These are phyloP conservation scores for Phytophthora sojae DNA, from an alignment of 352 stramenopile species.

Conservation along the genomic window DNA sequence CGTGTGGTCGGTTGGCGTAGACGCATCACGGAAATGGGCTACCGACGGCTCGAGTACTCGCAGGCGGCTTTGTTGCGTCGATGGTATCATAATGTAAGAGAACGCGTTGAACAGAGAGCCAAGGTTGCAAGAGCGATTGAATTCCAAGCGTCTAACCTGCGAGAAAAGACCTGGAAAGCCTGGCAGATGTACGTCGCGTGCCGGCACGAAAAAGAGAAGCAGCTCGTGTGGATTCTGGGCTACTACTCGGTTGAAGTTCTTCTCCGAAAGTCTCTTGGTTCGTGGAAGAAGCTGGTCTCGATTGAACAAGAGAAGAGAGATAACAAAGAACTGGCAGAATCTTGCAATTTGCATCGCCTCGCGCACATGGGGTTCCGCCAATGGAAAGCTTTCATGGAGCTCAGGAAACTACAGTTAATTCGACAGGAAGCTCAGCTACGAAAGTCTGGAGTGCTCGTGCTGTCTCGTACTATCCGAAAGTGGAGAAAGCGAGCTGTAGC, in stretches of 20 bases:
- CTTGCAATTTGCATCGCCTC: conserved; percentile 25
- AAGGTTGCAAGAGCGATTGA: not conserved
- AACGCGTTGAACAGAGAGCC: conserved; percentile 14
- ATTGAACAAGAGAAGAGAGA: conserved; percentile 6
- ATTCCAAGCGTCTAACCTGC: conserved; percentile 14
- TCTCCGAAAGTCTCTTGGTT: conserved; percentile 26
- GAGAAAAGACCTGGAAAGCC: conserved; percentile 17
- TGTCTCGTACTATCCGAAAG: conserved; percentile 28
- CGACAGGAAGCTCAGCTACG: not conserved
- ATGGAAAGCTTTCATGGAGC: conserved; percentile 24
- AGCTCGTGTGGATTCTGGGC: conserved; percentile 31
- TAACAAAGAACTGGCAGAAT: conserved; percentile 11
- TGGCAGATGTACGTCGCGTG: conserved; percentile 33
- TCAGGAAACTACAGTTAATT: conserved; percentile 4
- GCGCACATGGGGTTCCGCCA: conserved; percentile 3
- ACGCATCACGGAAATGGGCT: conserved; percentile 11
- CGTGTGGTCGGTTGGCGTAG: conserved; percentile 21
- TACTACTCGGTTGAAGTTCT: conserved; percentile 43
- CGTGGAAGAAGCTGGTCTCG: conserved; percentile 28
- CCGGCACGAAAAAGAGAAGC: conserved; percentile 35
- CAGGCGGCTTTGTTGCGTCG: conserved; percentile 1
- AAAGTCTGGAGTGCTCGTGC: not conserved
- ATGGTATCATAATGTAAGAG: conserved; percentile 15
- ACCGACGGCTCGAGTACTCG: conserved; percentile 9
- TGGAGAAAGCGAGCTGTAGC: conserved; percentile 22